Conservation (phyloP, 2,329 filamentous ascomycete species). For the Neopestalotiopsis sp. region DNA sequence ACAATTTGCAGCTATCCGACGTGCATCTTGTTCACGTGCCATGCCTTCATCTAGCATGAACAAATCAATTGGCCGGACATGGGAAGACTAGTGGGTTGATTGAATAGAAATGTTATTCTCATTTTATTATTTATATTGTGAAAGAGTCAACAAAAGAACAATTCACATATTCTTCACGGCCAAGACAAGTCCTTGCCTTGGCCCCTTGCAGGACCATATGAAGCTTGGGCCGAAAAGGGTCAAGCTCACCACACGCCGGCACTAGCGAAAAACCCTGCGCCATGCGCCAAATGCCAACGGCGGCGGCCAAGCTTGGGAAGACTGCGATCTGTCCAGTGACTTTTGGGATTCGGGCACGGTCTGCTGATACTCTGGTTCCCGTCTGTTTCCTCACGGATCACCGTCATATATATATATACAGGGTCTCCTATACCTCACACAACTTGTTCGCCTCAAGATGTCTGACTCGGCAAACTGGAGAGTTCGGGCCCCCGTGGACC, state of each 20-base stretch:
- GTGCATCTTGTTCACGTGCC: too few species aligned
- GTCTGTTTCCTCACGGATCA: background rate
- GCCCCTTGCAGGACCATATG: background rate
- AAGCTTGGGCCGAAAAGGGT: slow-evolving; percentile 5
- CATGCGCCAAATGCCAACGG: background rate
- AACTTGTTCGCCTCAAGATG: background rate
- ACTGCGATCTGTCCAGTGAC: background rate
- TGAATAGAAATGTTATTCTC: too few species aligned
- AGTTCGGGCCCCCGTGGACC: slow-evolving; percentile 1
- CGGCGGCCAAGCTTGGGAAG: background rate
- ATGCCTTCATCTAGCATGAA: too few species aligned
- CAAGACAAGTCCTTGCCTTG: background rate
- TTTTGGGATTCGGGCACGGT: background rate
- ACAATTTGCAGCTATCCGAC: too few species aligned
- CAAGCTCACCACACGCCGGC: slow-evolving; percentile 6
- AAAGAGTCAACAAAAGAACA: background rate
- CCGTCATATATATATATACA: background rate
- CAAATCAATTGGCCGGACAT: too few species aligned
- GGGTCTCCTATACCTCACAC: background rate
- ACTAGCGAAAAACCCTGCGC: slow-evolving; percentile 13
- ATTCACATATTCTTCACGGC: background rate
- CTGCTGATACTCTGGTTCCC: background rate
- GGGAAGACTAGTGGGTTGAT: too few species aligned
- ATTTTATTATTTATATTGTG: too few species aligned
- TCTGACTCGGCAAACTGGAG: slow-evolving; percentile 14